Conservation (phyloP, 2,329 filamentous ascomycete species). For the Xylariaceae sp. region DNA sequence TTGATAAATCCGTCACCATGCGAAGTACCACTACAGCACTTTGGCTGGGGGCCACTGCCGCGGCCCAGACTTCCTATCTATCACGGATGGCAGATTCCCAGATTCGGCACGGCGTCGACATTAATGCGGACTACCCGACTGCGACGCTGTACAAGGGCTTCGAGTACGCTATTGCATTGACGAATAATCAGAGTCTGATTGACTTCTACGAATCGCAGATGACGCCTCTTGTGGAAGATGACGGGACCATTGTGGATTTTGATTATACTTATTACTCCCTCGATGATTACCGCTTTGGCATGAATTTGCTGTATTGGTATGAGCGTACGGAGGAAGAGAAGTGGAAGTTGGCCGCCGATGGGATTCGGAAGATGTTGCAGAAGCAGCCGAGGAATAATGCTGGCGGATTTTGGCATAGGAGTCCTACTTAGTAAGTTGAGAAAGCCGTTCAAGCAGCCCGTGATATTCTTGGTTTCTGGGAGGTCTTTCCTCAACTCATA, state of each 20-base stretch:
- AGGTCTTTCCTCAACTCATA: no score
- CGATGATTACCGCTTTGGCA: conserved; percentile 52
- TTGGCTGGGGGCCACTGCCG: no score
- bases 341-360: conserved; percentile 47
- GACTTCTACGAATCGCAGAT: conserved; percentile 45
- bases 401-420: conserved; percentile 55
- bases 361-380: conserved; percentile 45
- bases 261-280: conserved; percentile 47
- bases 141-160: conserved; percentile 47
- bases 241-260: conserved; percentile 48
- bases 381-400: conserved; percentile 47
- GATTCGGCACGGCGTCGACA: conserved; percentile 37
- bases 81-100: conserved; percentile 45
- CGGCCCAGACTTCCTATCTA: not conserved
- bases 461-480: no score
- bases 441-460: no score
- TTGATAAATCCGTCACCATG: no score
- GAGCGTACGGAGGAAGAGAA: conserved; percentile 44
- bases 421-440: no score
- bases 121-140: conserved; percentile 43
- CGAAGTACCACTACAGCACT: no score
- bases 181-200: conserved; percentile 40
- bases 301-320: conserved; percentile 51
- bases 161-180: conserved; percentile 43
- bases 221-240: conserved; percentile 43